Base-by-base conservation (phyloP, 2,329 filamentous ascomycete genomes). In the Sporothrix inflata region DNA sequence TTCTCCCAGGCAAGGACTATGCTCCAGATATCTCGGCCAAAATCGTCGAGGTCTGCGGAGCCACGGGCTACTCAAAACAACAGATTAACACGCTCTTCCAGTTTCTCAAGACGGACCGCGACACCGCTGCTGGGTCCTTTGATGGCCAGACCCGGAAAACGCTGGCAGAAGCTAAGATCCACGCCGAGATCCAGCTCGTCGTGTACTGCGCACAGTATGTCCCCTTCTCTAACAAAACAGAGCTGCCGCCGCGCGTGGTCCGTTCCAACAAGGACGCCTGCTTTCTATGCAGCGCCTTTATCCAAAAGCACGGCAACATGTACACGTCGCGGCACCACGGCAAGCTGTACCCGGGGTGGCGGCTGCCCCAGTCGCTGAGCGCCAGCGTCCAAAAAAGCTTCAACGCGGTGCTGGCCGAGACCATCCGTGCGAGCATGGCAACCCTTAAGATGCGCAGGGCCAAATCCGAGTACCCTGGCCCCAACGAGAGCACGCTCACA, bases 181-280 rank as follows among this genome's bases (percentile, higher is more conserved):
- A 70, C 57, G 69, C 69, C 69, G 69, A 70, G 30, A 70, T 70
- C 4, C 69, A 70, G 30, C 69, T 70, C 7, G 16, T 30, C 24
- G 30, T 16, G 9, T 65, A 70, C 40, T 49, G 53, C n/a, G 11
- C 53, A 11, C 24, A 63, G 7, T 4, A 27, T 9, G 1, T n/a
- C 45, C 19, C 2, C 7, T 8, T 49, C 45, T 9, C 16, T 4
- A 19, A 9, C 19, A 49, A 19, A 49, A n/a, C 16, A 7, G 7
- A 24, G 7, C 30, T 42, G 1, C 69, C 42, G 27, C 69, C 69
- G n/a, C 27, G 69, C 4, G 69, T 65, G 9, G 69, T 70, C 9
- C 69, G 69, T 12, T 70, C 69, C 4, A 49, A 42, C 57, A 70
- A 70, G 19, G 69, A 63, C 14, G 57, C 69, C 1, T 70, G 69